A percentile compares a stretch with the other conserved stretches of the same genome.
Conservation (phyloP, 495 filamentous ascomycete genomes). For the Talaromyces wortmannii region DNA sequence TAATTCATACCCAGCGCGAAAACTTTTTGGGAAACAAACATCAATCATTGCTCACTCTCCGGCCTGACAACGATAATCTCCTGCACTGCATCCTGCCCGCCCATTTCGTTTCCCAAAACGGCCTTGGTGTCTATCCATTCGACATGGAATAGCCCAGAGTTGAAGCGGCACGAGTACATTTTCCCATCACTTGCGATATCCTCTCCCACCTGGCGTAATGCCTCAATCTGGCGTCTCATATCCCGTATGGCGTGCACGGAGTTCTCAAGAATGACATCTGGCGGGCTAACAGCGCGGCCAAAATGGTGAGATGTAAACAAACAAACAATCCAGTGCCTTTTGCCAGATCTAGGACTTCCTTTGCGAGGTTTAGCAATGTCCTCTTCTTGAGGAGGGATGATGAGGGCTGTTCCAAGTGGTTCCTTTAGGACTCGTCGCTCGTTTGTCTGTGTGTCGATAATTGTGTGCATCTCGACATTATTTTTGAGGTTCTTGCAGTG, state of each 20-base stretch:
- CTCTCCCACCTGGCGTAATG: neutral
- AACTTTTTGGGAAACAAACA: too few species aligned
- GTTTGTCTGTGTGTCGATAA: neutral
- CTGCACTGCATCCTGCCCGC: neutral
- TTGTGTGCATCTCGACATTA: neutral
- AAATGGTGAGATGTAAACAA: slow-evolving; percentile 34
- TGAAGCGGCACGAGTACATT: slow-evolving; percentile 33
- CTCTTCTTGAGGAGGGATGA: slow-evolving; percentile 32
- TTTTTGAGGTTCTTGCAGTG: slow-evolving; percentile 18
- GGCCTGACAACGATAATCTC: neutral
- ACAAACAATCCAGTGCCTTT: slow-evolving; percentile 41
- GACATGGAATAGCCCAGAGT: slow-evolving; percentile 34
- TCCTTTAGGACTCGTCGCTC: slow-evolving; percentile 6
- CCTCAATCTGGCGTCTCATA: slow-evolving; percentile 23
- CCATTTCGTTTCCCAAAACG: neutral
- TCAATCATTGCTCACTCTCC: neutral
- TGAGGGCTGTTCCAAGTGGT: slow-evolving; percentile 32
- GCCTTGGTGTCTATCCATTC: slow-evolving; percentile 18
- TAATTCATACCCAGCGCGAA: too few species aligned
- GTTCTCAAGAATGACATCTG: slow-evolving; percentile 25
- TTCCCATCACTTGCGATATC: neutral
- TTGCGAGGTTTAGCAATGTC: slow-evolving; percentile 12
- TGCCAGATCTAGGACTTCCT: slow-evolving; percentile 1
- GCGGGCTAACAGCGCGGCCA: slow-evolving; percentile 18
- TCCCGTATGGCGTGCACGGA: slow-evolving; percentile 31